Evolutionary conservation across 106 monocot genomes (phyloP).

Genomic region (Acorus gramineus): DNA sequence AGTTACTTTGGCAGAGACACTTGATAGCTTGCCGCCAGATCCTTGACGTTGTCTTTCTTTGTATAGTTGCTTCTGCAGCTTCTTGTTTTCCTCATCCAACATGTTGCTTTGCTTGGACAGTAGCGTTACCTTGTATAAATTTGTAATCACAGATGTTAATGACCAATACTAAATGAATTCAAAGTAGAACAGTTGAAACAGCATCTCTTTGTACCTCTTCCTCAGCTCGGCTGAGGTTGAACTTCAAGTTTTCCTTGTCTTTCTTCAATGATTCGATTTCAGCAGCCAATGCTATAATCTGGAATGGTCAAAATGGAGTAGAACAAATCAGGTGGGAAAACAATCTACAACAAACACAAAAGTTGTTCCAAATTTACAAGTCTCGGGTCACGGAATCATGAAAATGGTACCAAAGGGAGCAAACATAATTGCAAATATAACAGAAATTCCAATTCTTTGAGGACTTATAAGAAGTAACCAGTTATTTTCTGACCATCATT

Average conservation of each 20-base stretch:
- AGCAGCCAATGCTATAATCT: slow-evolving; percentile 30
- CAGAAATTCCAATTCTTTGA: not conserved
- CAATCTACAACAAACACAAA: no score
- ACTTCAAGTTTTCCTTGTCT: slow-evolving; percentile 56
- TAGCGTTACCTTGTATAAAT: slow-evolving; percentile 44
- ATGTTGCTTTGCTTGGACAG: slow-evolving; percentile 68
- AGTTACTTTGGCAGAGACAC: slow-evolving; percentile 35
- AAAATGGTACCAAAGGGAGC: not conserved
- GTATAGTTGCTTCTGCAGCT: slow-evolving; percentile 29
- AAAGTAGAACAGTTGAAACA: not conserved
- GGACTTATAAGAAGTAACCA: no score
- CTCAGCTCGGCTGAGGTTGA: slow-evolving; percentile 75
- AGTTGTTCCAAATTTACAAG: no score
- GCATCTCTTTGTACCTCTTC: slow-evolving; percentile 47
- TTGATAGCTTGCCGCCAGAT: slow-evolving; percentile 41
- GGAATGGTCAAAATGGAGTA: no score
- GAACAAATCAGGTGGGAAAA: no score
- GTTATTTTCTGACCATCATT: no score
- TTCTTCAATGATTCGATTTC: slow-evolving; percentile 51
- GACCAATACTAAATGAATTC: not conserved
- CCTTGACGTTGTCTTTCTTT: slow-evolving; percentile 33
- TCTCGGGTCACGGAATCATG: no score
- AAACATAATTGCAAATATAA: not conserved
- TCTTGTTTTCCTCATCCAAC: slow-evolving; percentile 72
- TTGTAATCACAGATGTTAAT: not conserved